phyloP scores from a whole-genome alignment of 1,284 basidiomycete species.

The Ceratobasidium sp. region DNA sequence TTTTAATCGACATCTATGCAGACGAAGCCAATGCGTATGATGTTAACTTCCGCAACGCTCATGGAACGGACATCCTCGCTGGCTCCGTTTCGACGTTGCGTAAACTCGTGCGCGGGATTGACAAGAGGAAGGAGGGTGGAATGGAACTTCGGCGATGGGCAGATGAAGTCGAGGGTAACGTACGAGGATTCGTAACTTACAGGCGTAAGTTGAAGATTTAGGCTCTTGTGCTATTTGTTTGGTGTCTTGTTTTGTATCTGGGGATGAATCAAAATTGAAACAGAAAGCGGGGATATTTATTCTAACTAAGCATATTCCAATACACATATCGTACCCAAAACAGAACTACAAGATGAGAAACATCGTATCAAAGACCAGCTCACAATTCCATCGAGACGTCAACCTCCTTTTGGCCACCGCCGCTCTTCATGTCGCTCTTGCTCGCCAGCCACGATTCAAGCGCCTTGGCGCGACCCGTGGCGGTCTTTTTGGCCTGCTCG shows the following conservation, averaged over 20 bases:
- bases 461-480: neutral
- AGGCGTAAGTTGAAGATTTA: conserved; percentile 61
- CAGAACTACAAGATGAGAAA: conserved; percentile 16
- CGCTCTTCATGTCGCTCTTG: neutral
- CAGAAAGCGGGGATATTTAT: conserved; percentile 13
- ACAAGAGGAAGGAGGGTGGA: conserved; percentile 63
- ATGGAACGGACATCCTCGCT: conserved; percentile 61
- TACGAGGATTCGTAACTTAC: conserved; percentile 90
- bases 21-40: conserved; percentile 89
- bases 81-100: conserved; percentile 64
- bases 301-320: conserved; percentile 27
- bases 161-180: conserved; percentile 81
- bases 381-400: conserved; percentile 34
- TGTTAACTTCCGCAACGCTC: conserved; percentile 72
- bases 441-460: conserved; percentile 31
- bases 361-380: neutral
- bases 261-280: neutral
- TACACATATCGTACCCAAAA: conserved; percentile 31
- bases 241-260: neutral
- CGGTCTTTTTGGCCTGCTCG: conserved; percentile 34
- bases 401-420: conserved; percentile 19
- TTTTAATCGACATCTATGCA: conserved; percentile 92
- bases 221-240: neutral
- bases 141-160: conserved; percentile 60
- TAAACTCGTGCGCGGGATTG: conserved; percentile 65